These are phyloP conservation scores for Macrocystidia cucumis DNA, from an alignment of 1,284 basidiomycete genomes.

Conservation along the genomic window DNA sequence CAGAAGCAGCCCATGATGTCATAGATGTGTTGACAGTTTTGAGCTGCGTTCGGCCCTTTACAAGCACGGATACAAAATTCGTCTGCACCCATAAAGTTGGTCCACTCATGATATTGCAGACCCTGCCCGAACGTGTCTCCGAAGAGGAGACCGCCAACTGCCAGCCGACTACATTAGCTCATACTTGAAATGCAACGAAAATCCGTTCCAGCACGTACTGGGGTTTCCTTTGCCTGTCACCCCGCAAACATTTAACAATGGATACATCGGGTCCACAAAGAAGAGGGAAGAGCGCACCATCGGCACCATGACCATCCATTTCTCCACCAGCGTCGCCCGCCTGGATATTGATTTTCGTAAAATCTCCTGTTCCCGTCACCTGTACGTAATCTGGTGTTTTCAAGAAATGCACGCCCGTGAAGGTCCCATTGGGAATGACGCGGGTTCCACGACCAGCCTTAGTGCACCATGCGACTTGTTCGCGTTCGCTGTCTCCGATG, in stretches of 20 bases:
- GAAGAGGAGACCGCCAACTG: slow-evolving; percentile 52
- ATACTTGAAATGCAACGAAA: neutral
- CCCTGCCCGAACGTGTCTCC: slow-evolving; percentile 43
- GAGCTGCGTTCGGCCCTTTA: slow-evolving; percentile 43
- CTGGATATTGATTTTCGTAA: slow-evolving; percentile 55
- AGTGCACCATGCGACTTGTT: slow-evolving; percentile 72
- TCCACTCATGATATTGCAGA: slow-evolving; percentile 48
- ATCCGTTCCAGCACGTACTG: slow-evolving; percentile 22
- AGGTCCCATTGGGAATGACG: slow-evolving; percentile 51
- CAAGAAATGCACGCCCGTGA: slow-evolving; percentile 62
- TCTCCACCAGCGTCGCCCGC: slow-evolving; percentile 45
- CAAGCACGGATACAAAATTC: slow-evolving; percentile 65
- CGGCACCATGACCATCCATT: slow-evolving; percentile 54
- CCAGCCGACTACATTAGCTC: slow-evolving; percentile 7
- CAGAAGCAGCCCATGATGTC: slow-evolving; percentile 50
- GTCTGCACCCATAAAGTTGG: slow-evolving; percentile 42
- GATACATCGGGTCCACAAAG: too few relatives aligned
- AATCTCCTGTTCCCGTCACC: slow-evolving; percentile 51
- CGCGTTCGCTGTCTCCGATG: slow-evolving; percentile 65
- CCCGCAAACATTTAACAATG: too few relatives aligned
- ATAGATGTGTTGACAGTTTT: slow-evolving; percentile 50
- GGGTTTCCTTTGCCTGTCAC: slow-evolving; percentile 29
- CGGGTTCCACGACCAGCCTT: slow-evolving; percentile 60
- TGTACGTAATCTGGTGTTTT: slow-evolving; percentile 61
- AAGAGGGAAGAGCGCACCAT: slow-evolving; percentile 30